A percentile compares a stretch with the other conserved stretches of the same genome.
phyloP scores from a whole-genome alignment of 179 eudicot genomes.

The Corrigiola litoralis region DNA sequence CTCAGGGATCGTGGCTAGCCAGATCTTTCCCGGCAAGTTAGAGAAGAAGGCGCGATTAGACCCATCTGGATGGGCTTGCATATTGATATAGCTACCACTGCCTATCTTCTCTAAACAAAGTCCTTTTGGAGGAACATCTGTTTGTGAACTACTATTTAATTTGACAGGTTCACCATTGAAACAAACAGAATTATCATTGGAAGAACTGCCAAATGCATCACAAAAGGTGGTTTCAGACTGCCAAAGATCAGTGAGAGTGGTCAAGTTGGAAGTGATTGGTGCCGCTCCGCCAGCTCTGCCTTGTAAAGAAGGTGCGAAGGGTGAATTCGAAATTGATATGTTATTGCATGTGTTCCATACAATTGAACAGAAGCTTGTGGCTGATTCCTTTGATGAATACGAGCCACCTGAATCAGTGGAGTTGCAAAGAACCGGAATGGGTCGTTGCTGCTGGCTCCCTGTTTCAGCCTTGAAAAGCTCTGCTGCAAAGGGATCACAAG shows the following conservation, averaged over 20 bases:
- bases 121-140: conserved; percentile 47
- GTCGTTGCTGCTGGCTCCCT: conserved; percentile 22
- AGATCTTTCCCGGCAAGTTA: conserved; percentile 63
- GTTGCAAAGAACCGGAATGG: conserved; percentile 76
- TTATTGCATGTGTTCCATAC: conserved; percentile 63
- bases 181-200: conserved; percentile 39
- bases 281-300: conserved; percentile 38
- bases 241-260: conserved; percentile 67
- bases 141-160: conserved; percentile 26
- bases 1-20: conserved; percentile 66
- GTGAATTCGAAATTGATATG: conserved; percentile 49
- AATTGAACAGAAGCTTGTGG: conserved; percentile 47
- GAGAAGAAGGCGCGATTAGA: conserved; percentile 82
- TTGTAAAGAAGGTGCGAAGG: conserved; percentile 74
- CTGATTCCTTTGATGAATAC: conserved; percentile 33
- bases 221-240: conserved; percentile 72
- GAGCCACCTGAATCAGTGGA: conserved; percentile 47
- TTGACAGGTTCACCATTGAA: conserved; percentile 55
- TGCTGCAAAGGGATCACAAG: conserved; percentile 79
- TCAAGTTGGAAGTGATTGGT: conserved; percentile 41
- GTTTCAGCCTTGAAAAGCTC: conserved; percentile 46
- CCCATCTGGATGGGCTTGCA: conserved; percentile 89
- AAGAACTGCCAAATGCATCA: conserved; percentile 43
- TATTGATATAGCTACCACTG: conserved; percentile 54
- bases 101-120: conserved; percentile 75